Percentiles rank a stretch among this genome's conserved stretches.
Evolutionary conservation across 2,329 filamentous ascomycete species (phyloP).

Genomic region (Aspergillus terreus): DNA sequence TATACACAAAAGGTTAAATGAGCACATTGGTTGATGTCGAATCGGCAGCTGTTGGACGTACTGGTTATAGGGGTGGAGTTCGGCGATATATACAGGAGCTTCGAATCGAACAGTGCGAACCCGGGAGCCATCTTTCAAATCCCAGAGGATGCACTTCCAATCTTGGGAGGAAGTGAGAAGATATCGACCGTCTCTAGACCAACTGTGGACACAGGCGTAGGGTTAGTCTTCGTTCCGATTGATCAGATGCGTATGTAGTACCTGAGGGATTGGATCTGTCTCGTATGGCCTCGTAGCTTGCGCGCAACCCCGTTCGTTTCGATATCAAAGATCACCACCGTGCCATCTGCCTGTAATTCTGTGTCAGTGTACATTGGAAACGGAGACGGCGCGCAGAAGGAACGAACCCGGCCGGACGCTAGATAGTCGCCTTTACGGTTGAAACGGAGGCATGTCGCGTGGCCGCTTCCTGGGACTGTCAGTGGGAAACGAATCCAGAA

Average conservation of each 20-base stretch:
- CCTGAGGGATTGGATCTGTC: slow-evolving; percentile 86
- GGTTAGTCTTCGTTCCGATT: neutral
- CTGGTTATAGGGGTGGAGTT: slow-evolving; percentile 89
- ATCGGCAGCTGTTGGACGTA: slow-evolving; percentile 40
- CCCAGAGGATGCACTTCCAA: slow-evolving; percentile 96
- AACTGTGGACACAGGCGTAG: slow-evolving; percentile 48
- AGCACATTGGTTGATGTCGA: neutral
- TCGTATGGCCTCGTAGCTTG: slow-evolving; percentile 88
- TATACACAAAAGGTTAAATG: slow-evolving; percentile 30
- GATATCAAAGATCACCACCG: slow-evolving; percentile 92
- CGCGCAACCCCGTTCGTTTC: slow-evolving; percentile 96
- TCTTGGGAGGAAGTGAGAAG: slow-evolving; percentile 90
- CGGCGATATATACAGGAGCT: slow-evolving; percentile 91
- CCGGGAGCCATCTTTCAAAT: slow-evolving; percentile 69
- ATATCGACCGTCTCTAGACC: slow-evolving; percentile 89
- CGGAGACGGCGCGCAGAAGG: neutral
- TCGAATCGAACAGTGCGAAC: slow-evolving; percentile 86
- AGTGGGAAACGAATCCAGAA: slow-evolving; percentile 8
- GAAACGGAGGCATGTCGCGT: slow-evolving; percentile 72
- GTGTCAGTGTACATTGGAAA: neutral
- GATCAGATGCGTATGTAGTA: slow-evolving; percentile 19
- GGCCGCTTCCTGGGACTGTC: slow-evolving; percentile 51
- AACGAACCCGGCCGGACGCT: slow-evolving; percentile 75
- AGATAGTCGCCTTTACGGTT: slow-evolving; percentile 92
- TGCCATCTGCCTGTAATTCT: slow-evolving; percentile 65